phyloP scores from a whole-genome alignment of 1,284 basidiomycete species.

The Ustilago lituana region DNA sequence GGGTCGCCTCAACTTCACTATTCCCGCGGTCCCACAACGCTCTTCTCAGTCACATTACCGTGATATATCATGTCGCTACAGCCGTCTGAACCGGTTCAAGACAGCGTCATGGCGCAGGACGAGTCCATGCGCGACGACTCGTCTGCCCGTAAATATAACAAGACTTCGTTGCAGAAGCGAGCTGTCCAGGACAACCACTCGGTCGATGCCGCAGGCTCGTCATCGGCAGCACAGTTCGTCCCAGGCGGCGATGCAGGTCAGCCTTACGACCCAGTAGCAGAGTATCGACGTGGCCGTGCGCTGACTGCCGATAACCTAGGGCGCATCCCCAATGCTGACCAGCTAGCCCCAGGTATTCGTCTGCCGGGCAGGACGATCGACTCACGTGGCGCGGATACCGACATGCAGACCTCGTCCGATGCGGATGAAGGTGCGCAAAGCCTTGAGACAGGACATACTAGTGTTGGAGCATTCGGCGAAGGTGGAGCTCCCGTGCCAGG shows the following conservation, averaged over 20 bases:
- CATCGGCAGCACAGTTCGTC: constrained; percentile 11
- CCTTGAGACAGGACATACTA: constrained; percentile 45
- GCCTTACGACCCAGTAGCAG: constrained; percentile 42
- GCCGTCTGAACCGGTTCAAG: constrained; percentile 14
- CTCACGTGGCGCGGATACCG: constrained; percentile 25
- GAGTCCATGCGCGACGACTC: constrained; percentile 48
- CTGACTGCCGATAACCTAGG: constrained; percentile 64
- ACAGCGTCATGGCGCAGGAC: constrained; percentile 33
- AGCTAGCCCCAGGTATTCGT: constrained; percentile 64
- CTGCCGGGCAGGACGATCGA: constrained; percentile 45
- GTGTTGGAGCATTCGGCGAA: constrained; percentile 50
- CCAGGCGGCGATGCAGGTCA: constrained; percentile 16
- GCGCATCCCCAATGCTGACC: constrained; percentile 63
- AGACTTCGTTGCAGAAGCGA: constrained; percentile 43
- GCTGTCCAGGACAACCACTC: constrained; percentile 1
- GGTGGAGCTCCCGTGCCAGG: constrained; percentile 52
- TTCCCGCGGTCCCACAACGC: too few relatives aligned
- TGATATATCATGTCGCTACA: constrained; percentile 24
- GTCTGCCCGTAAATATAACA: constrained; percentile 51
- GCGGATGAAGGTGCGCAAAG: constrained; percentile 42
- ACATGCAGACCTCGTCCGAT: constrained; percentile 49
- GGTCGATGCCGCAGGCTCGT: constrained; percentile 5
- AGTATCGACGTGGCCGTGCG: constrained; percentile 43
- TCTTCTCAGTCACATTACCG: too few relatives aligned
- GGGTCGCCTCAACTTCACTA: too few relatives aligned